These are phyloP conservation scores for Piromyces sp. DNA, from an alignment of 192 early-diverging fungal genomes.

Conservation along the genomic window DNA sequence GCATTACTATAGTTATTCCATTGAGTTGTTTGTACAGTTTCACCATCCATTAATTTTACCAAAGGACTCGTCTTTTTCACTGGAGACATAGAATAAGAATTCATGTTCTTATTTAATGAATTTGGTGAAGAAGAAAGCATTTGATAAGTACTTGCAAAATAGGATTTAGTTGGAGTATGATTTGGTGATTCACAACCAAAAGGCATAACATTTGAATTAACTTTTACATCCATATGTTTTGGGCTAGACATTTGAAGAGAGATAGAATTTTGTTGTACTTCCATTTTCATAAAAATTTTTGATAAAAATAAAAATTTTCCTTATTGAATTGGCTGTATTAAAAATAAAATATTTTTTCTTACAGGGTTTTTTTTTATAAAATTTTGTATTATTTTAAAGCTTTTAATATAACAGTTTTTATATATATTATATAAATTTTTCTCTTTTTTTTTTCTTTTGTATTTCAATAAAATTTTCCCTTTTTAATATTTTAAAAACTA, in stretches of 20 bases:
- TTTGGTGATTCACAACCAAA: background rate
- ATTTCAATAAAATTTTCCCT: too few species aligned
- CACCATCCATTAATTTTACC: background rate
- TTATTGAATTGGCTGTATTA: too few species aligned
- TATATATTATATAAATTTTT: too few species aligned
- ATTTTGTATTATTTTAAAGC: too few species aligned
- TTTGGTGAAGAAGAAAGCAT: background rate
- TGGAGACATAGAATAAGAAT: background rate
- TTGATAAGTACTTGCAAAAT: background rate
- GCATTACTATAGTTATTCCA: background rate
- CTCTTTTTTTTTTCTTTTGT: too few species aligned
- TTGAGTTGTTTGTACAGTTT: background rate
- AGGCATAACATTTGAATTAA: background rate
- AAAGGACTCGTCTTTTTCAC: background rate
- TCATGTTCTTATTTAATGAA: background rate
- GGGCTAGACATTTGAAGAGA: background rate
- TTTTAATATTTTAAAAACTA: too few species aligned
- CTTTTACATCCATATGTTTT: background rate
- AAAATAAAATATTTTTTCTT: too few species aligned
- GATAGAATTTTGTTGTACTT: background rate
- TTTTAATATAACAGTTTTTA: too few species aligned
- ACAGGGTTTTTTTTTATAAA: too few species aligned
- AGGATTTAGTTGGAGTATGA: background rate
- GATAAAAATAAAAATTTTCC: too few species aligned
- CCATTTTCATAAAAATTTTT: background rate